A percentile compares a stretch with the other conserved stretches of the same genome.
Evolutionary conservation across 2,329 filamentous ascomycete species (phyloP).

Genomic region (Neofusicoccum sp.): DNA sequence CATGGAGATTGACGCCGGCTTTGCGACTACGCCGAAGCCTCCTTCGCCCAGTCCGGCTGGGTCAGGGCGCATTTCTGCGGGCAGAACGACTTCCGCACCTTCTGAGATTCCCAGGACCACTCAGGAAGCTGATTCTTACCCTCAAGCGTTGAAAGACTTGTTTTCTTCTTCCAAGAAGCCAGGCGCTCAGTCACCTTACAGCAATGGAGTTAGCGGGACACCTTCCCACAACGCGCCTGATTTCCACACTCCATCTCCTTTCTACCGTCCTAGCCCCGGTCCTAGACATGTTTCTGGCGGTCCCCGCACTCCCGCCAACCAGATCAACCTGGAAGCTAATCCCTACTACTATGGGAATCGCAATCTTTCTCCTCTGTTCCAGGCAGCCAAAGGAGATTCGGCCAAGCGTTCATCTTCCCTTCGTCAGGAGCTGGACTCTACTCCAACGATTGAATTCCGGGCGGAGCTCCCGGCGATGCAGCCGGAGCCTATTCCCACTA

Average conservation of each 20-base stretch:
- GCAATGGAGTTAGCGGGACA: background rate
- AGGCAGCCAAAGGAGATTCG: conserved; percentile 45
- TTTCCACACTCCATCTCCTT: conserved; percentile 41
- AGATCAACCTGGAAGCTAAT: conserved; percentile 24
- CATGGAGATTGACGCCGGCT: conserved; percentile 61
- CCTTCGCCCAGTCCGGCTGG: background rate
- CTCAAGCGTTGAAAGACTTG: conserved; percentile 46
- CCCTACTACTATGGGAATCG: conserved; percentile 46
- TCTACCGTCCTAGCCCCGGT: conserved; percentile 33
- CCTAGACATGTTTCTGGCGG: conserved; percentile 25
- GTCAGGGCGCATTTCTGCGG: conserved; percentile 39
- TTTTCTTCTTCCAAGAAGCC: conserved; percentile 33
- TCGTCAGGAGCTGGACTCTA: conserved; percentile 39
- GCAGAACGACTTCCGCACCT: conserved; percentile 39
- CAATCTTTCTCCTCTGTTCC: conserved; percentile 51
- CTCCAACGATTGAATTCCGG: conserved; percentile 1
- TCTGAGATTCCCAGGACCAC: conserved; percentile 8
- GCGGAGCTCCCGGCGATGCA: background rate
- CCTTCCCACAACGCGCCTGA: conserved; percentile 4
- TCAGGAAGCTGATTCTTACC: conserved; percentile 42
- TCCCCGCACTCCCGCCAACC: conserved; percentile 33
- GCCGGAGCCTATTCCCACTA: conserved; percentile 6
- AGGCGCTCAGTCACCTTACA: background rate
- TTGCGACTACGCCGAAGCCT: conserved; percentile 6
- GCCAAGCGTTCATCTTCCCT: conserved; percentile 43